Evolutionary conservation across 352 stramenopile species (phyloP).

Genomic region (Elongisporangium prolatum): DNA sequence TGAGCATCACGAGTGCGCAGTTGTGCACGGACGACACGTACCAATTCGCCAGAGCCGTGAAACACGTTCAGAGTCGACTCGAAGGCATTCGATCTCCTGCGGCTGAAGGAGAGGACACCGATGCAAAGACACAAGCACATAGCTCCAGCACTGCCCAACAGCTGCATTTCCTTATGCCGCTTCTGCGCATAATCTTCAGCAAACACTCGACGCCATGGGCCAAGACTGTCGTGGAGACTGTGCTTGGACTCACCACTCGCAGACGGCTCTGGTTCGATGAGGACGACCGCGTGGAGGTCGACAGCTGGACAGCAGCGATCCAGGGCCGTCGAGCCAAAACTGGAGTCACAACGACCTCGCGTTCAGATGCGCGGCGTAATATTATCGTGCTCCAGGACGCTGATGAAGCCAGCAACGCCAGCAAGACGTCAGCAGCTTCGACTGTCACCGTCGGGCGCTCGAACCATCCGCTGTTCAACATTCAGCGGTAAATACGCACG

Average conservation of each 20-base stretch:
- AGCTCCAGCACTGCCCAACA: constrained; percentile 2
- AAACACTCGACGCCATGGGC: constrained; percentile 54
- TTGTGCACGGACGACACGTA: constrained; percentile 83
- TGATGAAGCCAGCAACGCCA: constrained; percentile 36
- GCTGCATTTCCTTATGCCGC: constrained; percentile 45
- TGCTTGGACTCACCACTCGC: constrained; percentile 46
- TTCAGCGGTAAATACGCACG: constrained; percentile 20
- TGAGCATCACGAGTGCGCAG: constrained; percentile 53
- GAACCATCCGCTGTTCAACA: constrained; percentile 81
- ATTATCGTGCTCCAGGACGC: constrained; percentile 26
- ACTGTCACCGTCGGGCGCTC: constrained; percentile 43
- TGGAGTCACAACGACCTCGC: constrained; percentile 23
- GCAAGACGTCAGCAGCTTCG: neutral
- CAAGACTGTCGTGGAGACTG: constrained; percentile 50
- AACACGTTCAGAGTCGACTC: constrained; percentile 49
- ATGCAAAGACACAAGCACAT: constrained; percentile 1
- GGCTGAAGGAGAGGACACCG: constrained; percentile 4
- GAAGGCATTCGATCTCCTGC: constrained; percentile 17
- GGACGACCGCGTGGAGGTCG: constrained; percentile 41
- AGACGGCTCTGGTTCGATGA: constrained; percentile 48
- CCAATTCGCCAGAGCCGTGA: constrained; percentile 66
- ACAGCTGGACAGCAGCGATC: constrained; percentile 61
- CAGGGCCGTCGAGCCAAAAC: constrained; percentile 44
- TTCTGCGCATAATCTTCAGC: constrained; percentile 53
- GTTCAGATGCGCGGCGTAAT: constrained; percentile 65